Evolutionary conservation across 495 filamentous ascomycete species (phyloP).

Genomic region (Venustampulla echinocandica): DNA sequence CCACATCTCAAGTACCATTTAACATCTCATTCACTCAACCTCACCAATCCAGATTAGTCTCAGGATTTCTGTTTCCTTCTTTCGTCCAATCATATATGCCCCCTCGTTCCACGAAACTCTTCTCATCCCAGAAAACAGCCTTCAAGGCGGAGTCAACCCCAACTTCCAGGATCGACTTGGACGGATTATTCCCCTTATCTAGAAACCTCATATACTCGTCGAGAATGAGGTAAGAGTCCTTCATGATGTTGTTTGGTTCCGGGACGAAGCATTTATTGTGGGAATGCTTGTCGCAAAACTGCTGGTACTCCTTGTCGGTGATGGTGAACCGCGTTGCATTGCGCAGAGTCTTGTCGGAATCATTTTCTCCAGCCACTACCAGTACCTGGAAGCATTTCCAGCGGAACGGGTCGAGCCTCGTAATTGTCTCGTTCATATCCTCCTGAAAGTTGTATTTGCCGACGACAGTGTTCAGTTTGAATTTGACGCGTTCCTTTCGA

Average conservation of each 20-base stretch:
- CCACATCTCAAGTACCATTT: too few species aligned
- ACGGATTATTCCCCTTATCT: conserved; percentile 32
- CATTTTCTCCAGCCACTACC: conserved; percentile 47
- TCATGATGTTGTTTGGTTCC: conserved; percentile 46
- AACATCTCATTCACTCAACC: too few species aligned
- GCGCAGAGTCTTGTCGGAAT: conserved; percentile 30
- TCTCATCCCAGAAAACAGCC: conserved; percentile 42
- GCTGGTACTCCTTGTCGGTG: conserved; percentile 37
- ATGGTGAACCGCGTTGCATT: conserved; percentile 41
- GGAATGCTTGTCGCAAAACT: conserved; percentile 40
- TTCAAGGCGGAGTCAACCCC: conserved; percentile 41
- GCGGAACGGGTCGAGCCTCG: conserved; percentile 38
- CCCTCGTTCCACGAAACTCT: conserved; percentile 37
- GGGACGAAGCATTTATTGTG: conserved; percentile 36
- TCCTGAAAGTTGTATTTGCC: conserved; percentile 41
- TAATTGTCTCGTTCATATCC: conserved; percentile 43
- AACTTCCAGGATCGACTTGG: conserved; percentile 36
- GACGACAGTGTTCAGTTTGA: conserved; percentile 54
- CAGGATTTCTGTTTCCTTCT: too few species aligned
- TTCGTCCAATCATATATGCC: conserved; percentile 48
- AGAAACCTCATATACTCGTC: conserved; percentile 50
- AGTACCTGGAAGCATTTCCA: conserved; percentile 55
- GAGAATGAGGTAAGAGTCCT: conserved; percentile 41
- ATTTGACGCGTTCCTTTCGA: conserved; percentile 37
- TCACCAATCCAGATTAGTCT: too few species aligned